Conservation (phyloP, 2,329 filamentous ascomycete species). For the Fusarium neocosmosporiellum region DNA sequence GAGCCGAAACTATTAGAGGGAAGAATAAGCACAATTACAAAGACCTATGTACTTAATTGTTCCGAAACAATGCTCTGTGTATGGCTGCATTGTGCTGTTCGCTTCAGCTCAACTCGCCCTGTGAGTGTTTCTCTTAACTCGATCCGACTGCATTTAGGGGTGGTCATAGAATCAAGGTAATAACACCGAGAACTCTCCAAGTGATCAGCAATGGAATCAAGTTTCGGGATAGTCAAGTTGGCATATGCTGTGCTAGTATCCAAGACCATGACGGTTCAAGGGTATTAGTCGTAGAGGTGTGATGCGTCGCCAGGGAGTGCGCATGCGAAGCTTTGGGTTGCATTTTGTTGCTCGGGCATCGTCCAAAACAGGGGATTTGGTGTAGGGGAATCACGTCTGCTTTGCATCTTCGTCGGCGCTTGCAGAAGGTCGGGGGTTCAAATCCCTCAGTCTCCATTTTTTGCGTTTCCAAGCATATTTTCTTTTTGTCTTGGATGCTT, state of each 20-base stretch:
- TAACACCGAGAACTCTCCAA: accelerated
- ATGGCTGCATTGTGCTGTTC: not conserved
- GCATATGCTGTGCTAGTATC: not conserved
- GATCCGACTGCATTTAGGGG: not conserved
- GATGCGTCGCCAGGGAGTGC: not conserved
- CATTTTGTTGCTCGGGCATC: not conserved
- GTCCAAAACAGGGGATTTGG: slow-evolving; percentile 39
- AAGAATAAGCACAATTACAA: accelerated
- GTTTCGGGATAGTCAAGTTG: not conserved
- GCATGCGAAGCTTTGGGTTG: accelerated
- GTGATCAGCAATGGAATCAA: not conserved
- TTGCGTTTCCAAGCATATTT: not conserved
- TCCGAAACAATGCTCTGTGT: not conserved
- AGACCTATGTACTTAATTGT: not conserved
- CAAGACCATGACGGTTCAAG: not conserved
- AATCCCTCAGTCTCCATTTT: slow-evolving; percentile 46
- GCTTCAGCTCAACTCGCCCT: not conserved
- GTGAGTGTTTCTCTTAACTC: not conserved
- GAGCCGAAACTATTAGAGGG: not conserved
- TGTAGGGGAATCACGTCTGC: slow-evolving; percentile 45
- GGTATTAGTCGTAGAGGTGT: not conserved
- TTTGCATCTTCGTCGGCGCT: slow-evolving; percentile 37
- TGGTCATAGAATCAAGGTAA: not conserved
- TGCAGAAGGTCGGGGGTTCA: slow-evolving; percentile 47
- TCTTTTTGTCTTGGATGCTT: not conserved